These are phyloP conservation scores for Candida yuanshanica DNA, from an alignment of 805 yeast species.

Conservation along the genomic window DNA sequence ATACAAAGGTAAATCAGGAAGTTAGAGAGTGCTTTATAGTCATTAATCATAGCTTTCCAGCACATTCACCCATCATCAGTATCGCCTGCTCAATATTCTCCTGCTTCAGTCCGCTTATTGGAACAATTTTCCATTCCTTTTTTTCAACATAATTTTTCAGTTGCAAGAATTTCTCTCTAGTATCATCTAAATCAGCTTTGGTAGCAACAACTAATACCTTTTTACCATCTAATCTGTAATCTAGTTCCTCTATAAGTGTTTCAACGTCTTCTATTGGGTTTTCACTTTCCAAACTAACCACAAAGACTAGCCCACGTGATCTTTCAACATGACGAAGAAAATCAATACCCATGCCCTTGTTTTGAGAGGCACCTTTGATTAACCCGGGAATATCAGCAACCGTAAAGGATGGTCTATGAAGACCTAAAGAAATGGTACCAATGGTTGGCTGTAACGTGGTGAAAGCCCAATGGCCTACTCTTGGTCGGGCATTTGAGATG, in stretches of 20 bases:
- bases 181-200: slow-evolving; percentile 76
- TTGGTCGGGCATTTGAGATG: slow-evolving; percentile 82
- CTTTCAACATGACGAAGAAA: slow-evolving; percentile 90
- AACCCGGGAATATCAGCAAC: slow-evolving; percentile 98
- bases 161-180: slow-evolving; percentile 40
- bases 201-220: slow-evolving; percentile 77
- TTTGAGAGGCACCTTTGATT: slow-evolving; percentile 77
- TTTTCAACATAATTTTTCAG: slow-evolving; percentile 41
- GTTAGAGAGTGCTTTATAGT: not conserved
- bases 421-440: slow-evolving; percentile 72
- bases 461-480: slow-evolving; percentile 95
- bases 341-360: slow-evolving; percentile 91
- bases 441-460: slow-evolving; percentile 90
- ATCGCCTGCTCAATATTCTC: slow-evolving; percentile 72
- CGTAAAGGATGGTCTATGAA: slow-evolving; percentile 63
- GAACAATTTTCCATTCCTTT: slow-evolving; percentile 63
- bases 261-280: slow-evolving; percentile 65
- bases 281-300: slow-evolving; percentile 63
- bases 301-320: slow-evolving; percentile 84
- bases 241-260: slow-evolving; percentile 64
- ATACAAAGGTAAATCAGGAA: not conserved
- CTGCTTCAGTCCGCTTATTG: slow-evolving; percentile 73
- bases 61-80: slow-evolving; percentile 58
- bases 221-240: slow-evolving; percentile 57
- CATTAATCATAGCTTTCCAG: slow-evolving; percentile 19